phyloP scores from a whole-genome alignment of 805 yeast genomes.

The Schizosaccharomyces osmophilus region DNA sequence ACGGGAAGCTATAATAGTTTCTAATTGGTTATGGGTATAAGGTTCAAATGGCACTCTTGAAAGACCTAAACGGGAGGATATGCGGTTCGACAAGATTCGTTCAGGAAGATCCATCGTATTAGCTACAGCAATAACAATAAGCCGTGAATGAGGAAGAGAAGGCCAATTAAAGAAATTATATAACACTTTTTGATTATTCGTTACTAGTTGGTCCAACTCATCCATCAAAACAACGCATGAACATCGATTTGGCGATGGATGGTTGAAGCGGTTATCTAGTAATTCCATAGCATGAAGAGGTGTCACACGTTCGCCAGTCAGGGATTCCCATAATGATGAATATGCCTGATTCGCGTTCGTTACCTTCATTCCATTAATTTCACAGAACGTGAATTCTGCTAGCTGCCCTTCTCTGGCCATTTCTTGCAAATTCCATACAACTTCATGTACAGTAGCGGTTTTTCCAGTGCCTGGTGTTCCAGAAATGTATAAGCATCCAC shows the following conservation, averaged over 20 bases:
- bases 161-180: slow-evolving; percentile 98
- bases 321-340: slow-evolving; percentile 55
- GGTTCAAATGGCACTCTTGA: slow-evolving; percentile 74
- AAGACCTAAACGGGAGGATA: slow-evolving; percentile 73
- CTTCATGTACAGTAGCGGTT: slow-evolving; percentile 80
- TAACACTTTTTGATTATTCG: slow-evolving; percentile 61
- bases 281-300: slow-evolving; percentile 39
- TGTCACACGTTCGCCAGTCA: slow-evolving; percentile 31
- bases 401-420: slow-evolving; percentile 15
- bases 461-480: slow-evolving; percentile 98
- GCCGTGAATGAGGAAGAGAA: slow-evolving; percentile 46
- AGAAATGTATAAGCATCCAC: slow-evolving; percentile 70
- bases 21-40: slow-evolving; percentile 56
- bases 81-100: slow-evolving; percentile 60
- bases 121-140: slow-evolving; percentile 80
- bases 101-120: slow-evolving; percentile 96
- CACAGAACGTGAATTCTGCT: slow-evolving; percentile 43
- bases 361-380: slow-evolving; percentile 75
- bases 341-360: slow-evolving; percentile 60
- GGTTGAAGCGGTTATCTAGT: slow-evolving; percentile 45
- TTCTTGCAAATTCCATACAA: slow-evolving; percentile 36
- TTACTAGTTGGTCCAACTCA: slow-evolving; percentile 78
- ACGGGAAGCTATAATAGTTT: slow-evolving; percentile 47
- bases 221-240: slow-evolving; percentile 48
- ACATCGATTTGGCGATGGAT: slow-evolving; percentile 8